Percentiles rank a stretch among this genome's conserved stretches.
Conservation (phyloP, 1,139 yeast genomes). For the Suhomyces bribrorum region DNA sequence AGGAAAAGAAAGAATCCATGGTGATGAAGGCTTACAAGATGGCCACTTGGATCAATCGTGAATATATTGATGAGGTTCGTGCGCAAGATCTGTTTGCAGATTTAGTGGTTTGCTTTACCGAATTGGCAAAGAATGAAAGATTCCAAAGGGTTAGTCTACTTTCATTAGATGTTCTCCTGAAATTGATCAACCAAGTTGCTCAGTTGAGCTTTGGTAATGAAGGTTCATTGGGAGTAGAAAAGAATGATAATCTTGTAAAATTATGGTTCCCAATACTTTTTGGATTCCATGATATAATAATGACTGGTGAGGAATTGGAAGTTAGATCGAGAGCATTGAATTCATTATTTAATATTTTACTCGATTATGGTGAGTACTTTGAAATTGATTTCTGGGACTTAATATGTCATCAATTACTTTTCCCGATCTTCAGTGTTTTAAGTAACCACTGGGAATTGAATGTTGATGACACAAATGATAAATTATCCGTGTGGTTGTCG, state of each 20-base stretch:
- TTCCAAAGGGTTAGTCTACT: conserved; percentile 82
- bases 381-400: conserved; percentile 78
- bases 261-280: conserved; percentile 82
- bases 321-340: conserved; percentile 88
- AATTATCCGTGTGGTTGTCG: conserved; percentile 90
- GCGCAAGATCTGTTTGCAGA: conserved; percentile 75
- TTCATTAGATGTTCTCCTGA: conserved; percentile 74
- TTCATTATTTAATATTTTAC: conserved; percentile 76
- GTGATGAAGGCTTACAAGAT: conserved; percentile 65
- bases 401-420: conserved; percentile 72
- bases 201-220: conserved; percentile 31
- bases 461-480: conserved; percentile 66
- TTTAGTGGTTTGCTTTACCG: conserved; percentile 75
- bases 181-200: conserved; percentile 62
- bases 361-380: conserved; percentile 77
- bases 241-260: conserved; percentile 44
- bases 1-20: conserved; percentile 54
- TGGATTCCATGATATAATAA: conserved; percentile 84
- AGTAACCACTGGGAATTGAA: conserved; percentile 75
- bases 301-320: conserved; percentile 93
- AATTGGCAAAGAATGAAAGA: conserved; percentile 78
- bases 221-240: conserved; percentile 13
- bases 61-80: conserved; percentile 63
- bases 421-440: conserved; percentile 86
- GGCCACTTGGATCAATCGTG: conserved; percentile 62